Evolutionary conservation across 2,329 filamentous ascomycete genomes (phyloP), one percentile per base, ranked within the genome.

Genomic region (Claviceps lovelessii): DNA sequence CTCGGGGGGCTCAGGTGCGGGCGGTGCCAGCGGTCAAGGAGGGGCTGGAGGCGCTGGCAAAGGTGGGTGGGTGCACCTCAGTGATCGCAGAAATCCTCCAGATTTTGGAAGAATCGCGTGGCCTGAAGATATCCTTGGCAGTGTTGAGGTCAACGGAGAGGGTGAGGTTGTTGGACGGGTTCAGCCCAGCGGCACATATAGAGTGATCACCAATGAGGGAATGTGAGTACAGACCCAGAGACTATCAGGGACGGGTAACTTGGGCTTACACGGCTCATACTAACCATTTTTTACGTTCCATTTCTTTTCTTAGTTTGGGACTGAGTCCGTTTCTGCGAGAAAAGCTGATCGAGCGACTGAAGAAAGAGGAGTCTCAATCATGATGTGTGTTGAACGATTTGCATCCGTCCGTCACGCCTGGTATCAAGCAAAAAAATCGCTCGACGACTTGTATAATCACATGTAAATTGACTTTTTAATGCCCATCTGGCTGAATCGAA

Each of bases 81-180:
- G 80, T 54, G 83, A 86, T 63, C 62, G 71, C 53, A 71, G 83
- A 53, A 84, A 83, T 52, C 80, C 81, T 2, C 82, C 81, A 0
- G 82, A 84, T 61, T 86, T 76, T 72, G 83, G 83, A 17, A 69
- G 83, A 53, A 85, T 86, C 63, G 81, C 83, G 2, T 85, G 79
- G 73, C 82, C 83, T 1, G 83, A 86, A 61, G 83, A 86, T 62
- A 86, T 86, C 42, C 70, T 86, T 54, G 83, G 83, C 42, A 85
- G 82, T 58, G 73, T 86, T 45, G 78, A 85, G 63, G 83, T 86
- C 5, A 74, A 84, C 62, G 73, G 72, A 1, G 59, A 68, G 7
- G 83, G 83, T 0, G 64, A 75, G 33, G 77, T 85, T 52, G 70
- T 83, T 31, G 79, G 80, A 28, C 76, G 74, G 58, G 78, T 79